phyloP scores from a whole-genome alignment of 495 filamentous ascomycete genomes.

The Platismatia glauca region DNA sequence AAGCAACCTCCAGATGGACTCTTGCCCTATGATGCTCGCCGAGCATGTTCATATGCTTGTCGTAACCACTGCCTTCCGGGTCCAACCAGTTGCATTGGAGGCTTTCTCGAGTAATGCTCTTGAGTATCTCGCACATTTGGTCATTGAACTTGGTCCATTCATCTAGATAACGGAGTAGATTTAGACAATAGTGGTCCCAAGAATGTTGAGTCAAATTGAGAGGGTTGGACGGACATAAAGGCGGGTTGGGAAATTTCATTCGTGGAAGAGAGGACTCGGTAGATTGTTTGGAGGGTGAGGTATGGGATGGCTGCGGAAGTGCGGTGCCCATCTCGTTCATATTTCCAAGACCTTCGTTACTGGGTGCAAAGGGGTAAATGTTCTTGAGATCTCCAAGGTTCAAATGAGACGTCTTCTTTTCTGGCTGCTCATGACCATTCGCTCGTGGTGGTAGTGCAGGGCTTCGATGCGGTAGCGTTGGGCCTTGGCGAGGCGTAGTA shows the following conservation, averaged over 20 bases:
- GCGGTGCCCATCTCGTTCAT: conserved; percentile 56
- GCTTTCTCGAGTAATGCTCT: conserved; percentile 40
- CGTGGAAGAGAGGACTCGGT: conserved; percentile 22
- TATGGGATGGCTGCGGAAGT: conserved; percentile 63
- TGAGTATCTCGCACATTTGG: conserved; percentile 59
- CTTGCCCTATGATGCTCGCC: conserved; percentile 56
- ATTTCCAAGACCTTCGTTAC: conserved; percentile 48
- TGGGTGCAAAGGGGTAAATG: conserved; percentile 53
- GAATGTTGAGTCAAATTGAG: conserved; percentile 31
- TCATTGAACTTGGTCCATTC: conserved; percentile 59
- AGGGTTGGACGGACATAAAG: conserved; percentile 43
- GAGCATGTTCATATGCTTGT: conserved; percentile 50
- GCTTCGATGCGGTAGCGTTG: conserved; percentile 18
- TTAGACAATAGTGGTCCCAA: conserved; percentile 51
- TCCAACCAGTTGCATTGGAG: conserved; percentile 49
- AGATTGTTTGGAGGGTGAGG: conserved; percentile 37
- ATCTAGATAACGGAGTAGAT: conserved; percentile 60
- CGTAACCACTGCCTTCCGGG: conserved; percentile 44
- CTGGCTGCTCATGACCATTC: conserved; percentile 28
- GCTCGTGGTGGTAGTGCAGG: conserved; percentile 22
- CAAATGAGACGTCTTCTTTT: conserved; percentile 39
- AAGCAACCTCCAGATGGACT: conserved; percentile 55
- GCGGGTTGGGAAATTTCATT: conserved; percentile 53
- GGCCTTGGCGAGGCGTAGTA: conserved; percentile 10
- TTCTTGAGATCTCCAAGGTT: conserved; percentile 58